Base-by-base conservation (phyloP, 2,329 filamentous ascomycete species). In the Nemania sp. region DNA sequence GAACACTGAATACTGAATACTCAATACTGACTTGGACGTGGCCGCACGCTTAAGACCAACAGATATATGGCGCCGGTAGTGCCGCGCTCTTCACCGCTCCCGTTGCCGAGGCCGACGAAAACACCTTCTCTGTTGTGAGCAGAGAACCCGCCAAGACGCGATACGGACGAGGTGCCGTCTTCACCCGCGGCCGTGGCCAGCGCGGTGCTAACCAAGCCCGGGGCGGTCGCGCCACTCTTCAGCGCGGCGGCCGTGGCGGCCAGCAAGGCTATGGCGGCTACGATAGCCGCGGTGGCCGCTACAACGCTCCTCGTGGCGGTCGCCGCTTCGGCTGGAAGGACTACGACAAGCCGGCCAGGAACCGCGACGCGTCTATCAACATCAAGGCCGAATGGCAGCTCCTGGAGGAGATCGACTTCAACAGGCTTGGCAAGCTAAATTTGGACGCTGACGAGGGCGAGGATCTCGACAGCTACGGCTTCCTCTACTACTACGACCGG, bases 361-460 rank as follows among this genome's bases (percentile, higher is more conserved):
- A 96, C 79, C 91, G 95, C 63, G 95, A 99, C 80, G 90, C 94
- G 11, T 97, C 92, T 37, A 91, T 99, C 74, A 94, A 94, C 80
- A 92, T 98, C 78, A 96, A 96, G 80, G 87, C 93, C 20, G 93
- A 97, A 76, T 99, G 95, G 95, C 85, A 87, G 73, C 86, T 99
- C 80, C 83, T 97, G 72, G 95, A 99, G 81, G 95, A 99, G 84
- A 97, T 99, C 76, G 95, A 99, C 78, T 99, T 96, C 81, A 94
- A 92, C 81, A 90, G 95, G 68, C 86, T 99, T 69, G 84, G 87
- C 69, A 99, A 99, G 85, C 86, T 99, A 72, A 99, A 97, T 80
- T 85, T 99, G 64, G 95, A 98, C 72, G 89, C 92, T 15, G 91
- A 94, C 69, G 92, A 96, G 54, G 95, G 95, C 73, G 95, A 99